Evolutionary conservation across 208 protist genomes (phyloP).

Genomic region (Wallacemonas sp.): DNA sequence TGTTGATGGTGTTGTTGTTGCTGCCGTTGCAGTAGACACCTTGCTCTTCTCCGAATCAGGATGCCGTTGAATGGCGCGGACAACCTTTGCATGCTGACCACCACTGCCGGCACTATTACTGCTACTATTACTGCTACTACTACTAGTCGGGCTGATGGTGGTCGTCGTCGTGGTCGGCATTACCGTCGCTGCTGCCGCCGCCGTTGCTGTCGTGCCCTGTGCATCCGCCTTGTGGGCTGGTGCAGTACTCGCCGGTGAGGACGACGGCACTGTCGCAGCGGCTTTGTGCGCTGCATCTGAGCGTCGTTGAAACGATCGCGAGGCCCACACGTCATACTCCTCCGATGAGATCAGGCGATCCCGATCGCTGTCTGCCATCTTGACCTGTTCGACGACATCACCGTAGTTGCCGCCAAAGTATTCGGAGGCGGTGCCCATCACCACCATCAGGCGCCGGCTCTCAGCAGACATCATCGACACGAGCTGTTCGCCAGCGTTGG

Average conservation of each 20-base stretch:
- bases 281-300: too few species aligned
- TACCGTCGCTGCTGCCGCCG: slow-evolving; percentile 14
- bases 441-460: slow-evolving; percentile 68
- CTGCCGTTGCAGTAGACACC: neutral
- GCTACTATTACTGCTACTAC: too few species aligned
- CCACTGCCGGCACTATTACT: neutral
- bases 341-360: slow-evolving; percentile 74
- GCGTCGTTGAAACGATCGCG: slow-evolving; percentile 30
- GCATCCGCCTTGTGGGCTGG: too few species aligned
- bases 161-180: too few species aligned
- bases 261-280: too few species aligned
- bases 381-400: slow-evolving; percentile 71
- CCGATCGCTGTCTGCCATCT: slow-evolving; percentile 65
- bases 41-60: neutral
- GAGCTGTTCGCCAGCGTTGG: slow-evolving; percentile 36
- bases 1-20: slow-evolving; percentile 1
- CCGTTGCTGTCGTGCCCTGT: slow-evolving; percentile 16
- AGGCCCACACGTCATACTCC: slow-evolving; percentile 77
- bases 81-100: slow-evolving; percentile 10
- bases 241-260: too few species aligned
- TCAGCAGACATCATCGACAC: slow-evolving; percentile 66
- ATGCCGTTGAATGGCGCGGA: slow-evolving; percentile 4
- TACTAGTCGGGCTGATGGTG: too few species aligned
- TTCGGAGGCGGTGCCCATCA: slow-evolving; percentile 83
- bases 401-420: slow-evolving; percentile 71